phyloP scores from a whole-genome alignment of 352 stramenopile genomes.

The Phytophthora ramorum region DNA sequence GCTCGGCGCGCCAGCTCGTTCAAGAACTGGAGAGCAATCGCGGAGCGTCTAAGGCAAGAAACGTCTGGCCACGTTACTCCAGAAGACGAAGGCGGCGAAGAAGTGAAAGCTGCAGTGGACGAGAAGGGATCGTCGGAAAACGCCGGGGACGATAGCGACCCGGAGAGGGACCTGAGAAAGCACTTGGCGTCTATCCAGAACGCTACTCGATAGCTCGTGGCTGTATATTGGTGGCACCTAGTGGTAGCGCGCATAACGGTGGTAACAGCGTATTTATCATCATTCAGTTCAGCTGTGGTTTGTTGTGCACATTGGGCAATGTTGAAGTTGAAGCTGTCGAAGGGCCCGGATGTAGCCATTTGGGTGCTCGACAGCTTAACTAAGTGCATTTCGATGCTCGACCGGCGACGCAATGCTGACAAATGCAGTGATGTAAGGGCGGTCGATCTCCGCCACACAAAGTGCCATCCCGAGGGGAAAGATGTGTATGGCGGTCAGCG shows the following conservation, averaged over 20 bases:
- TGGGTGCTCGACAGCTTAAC: not conserved
- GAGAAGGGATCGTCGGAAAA: constrained; percentile 2
- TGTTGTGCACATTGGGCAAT: not conserved
- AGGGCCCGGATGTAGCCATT: not conserved
- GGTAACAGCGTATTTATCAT: too few species aligned
- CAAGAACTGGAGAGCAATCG: constrained; percentile 8
- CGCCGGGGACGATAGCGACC: constrained; percentile 37
- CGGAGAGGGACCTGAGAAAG: constrained; percentile 39
- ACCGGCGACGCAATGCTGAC: not conserved
- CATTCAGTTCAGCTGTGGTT: too few species aligned
- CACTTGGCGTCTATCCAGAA: constrained; percentile 61
- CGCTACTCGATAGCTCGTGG: constrained; percentile 11
- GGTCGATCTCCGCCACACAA: not conserved
- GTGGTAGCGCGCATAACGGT: too few species aligned
- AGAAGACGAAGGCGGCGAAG: not conserved
- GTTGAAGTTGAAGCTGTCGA: constrained; percentile 17
- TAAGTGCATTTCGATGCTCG: constrained; percentile 35
- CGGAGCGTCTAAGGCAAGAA: constrained; percentile 8
- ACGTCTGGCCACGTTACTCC: constrained; percentile 1
- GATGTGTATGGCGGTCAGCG: constrained; percentile 9
- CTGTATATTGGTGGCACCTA: too few species aligned
- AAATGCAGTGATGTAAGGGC: not conserved
- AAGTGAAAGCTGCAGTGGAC: not conserved
- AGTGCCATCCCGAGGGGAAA: not conserved
- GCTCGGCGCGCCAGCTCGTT: constrained; percentile 21